A percentile compares a stretch with the other conserved stretches of the same genome.
Evolutionary conservation across 768 basidiomycete species (phyloP).

Genomic region (Macrolepiota albuminosa): DNA sequence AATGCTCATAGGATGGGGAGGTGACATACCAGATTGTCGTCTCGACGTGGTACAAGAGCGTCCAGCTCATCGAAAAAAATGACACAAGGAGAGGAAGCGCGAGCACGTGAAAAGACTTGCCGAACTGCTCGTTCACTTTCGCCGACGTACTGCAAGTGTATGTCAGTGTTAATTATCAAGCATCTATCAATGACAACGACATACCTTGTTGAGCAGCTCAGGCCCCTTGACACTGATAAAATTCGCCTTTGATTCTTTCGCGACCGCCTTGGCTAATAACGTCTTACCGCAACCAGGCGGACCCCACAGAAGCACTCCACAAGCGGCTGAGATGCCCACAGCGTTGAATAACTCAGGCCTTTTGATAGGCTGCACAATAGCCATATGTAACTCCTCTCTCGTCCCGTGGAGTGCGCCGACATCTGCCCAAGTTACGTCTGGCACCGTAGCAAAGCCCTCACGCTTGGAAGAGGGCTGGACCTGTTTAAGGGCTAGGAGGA

Average conservation of each 20-base stretch:
- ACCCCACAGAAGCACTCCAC: conserved; percentile 97
- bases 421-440: conserved; percentile 93
- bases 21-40: conserved; percentile 74
- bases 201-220: conserved; percentile 91
- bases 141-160: conserved; percentile 74
- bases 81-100: conserved; percentile 91
- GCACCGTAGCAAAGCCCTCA: conserved; percentile 96
- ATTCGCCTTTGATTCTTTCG: conserved; percentile 92
- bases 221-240: conserved; percentile 99
- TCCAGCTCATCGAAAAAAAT: conserved; percentile 96
- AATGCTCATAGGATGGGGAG: neutral
- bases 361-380: conserved; percentile 91
- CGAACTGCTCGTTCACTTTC: conserved; percentile 95
- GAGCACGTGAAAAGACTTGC: conserved; percentile 90
- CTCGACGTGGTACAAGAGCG: conserved; percentile 84
- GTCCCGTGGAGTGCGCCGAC: conserved; percentile 86
- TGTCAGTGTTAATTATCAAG: neutral
- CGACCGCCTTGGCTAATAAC: conserved; percentile 94
- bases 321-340: conserved; percentile 88
- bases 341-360: conserved; percentile 84
- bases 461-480: conserved; percentile 96
- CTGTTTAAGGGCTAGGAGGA: conserved; percentile 72
- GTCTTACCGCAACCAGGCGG: conserved; percentile 99
- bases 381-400: conserved; percentile 93
- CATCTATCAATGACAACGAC: conserved; percentile 8